Evolutionary conservation across 345 rosid genomes (phyloP), one percentile per base, ranked within the genome.

Genomic region (Linum usitatissimum): DNA sequence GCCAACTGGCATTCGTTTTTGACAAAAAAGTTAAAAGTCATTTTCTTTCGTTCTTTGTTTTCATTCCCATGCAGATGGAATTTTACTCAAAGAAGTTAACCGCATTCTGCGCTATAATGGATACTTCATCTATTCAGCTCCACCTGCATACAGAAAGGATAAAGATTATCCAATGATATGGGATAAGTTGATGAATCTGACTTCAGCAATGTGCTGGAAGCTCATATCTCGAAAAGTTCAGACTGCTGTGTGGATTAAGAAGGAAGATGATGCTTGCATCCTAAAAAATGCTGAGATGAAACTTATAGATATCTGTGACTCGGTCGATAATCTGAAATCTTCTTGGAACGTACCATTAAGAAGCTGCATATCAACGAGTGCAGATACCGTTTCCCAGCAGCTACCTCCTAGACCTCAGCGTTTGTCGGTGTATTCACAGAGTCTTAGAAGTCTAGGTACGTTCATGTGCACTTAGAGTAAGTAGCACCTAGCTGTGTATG

Each of bases 171-270:
- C 96, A 6, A 53, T 75, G 71, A 84, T 87, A 77, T 93, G 97
- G 97, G 83, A 80, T 55, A 83, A 82, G 69, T 68, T 93, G 80
- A 83, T 86, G 30, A 78, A 74, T 71, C 72, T 90, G 76, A 81
- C 96, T 30, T 72, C 83, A 9, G 83, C 86, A 63, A 86, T 93
- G 94, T 93, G 99, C 77, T 93, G 99, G 99, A 90, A 83, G 76
- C 97, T 90, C 72, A 75, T 87, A 76, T 84, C 99, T 21, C 77
- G 67, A 66, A 65, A 90, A 73, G 80, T 93, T 61, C 96, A 93
- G 64, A 87, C 97, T n/a, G 99, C 99, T 6, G 83, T 93, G 64
- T 93, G 97, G 99, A 57, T 83, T 14, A 93, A 93, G 73, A 78
- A 72, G 69, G 88, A 80, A 62, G 70, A 84, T 21, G 76, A 74